Conservation (phyloP, 1,139 yeast species). For the Candida sojae region DNA sequence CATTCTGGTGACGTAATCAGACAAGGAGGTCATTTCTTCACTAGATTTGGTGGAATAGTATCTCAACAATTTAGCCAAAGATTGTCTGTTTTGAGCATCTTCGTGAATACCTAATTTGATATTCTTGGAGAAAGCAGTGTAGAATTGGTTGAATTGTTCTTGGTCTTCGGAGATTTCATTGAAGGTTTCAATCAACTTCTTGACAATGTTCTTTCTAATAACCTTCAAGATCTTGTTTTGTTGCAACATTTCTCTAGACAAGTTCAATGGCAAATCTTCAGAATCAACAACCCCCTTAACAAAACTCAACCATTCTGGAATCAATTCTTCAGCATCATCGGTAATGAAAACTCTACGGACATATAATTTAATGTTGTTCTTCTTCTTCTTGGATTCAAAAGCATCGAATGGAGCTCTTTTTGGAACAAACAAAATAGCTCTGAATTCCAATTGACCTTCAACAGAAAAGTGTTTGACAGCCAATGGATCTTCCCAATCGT, state of each 20-base stretch:
- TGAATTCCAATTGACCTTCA: slow-evolving; percentile 99
- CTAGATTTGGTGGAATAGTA: slow-evolving; percentile 94
- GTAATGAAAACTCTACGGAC: slow-evolving; percentile 99
- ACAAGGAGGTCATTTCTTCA: slow-evolving; percentile 91
- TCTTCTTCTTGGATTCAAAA: slow-evolving; percentile 98
- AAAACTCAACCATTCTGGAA: slow-evolving; percentile 98
- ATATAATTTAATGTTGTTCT: slow-evolving; percentile 97
- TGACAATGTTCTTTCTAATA: slow-evolving; percentile 98
- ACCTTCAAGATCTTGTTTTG: slow-evolving; percentile 99
- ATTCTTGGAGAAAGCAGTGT: slow-evolving; percentile 98
- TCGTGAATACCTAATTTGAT: slow-evolving; percentile 99
- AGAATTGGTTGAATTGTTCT: slow-evolving; percentile 98
- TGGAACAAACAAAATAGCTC: slow-evolving; percentile 96
- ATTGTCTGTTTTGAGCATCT: slow-evolving; percentile 95
- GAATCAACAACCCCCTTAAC: slow-evolving; percentile 99
- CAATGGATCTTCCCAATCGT: slow-evolving; percentile 99
- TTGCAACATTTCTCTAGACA: slow-evolving; percentile 99
- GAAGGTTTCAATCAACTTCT: slow-evolving; percentile 98
- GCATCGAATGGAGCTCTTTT: slow-evolving; percentile 99
- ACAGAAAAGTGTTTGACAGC: slow-evolving; percentile 99
- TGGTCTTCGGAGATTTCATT: slow-evolving; percentile 98
- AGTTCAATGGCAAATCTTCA: slow-evolving; percentile 99
- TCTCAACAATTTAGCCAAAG: slow-evolving; percentile 95
- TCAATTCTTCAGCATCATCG: slow-evolving; percentile 98
- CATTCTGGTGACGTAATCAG: slow-evolving; percentile 99